A percentile compares a stretch with the other conserved stretches of the same genome.
Conservation (phyloP, 176 grass and related monocot species). For the Triticum timopheevii region DNA sequence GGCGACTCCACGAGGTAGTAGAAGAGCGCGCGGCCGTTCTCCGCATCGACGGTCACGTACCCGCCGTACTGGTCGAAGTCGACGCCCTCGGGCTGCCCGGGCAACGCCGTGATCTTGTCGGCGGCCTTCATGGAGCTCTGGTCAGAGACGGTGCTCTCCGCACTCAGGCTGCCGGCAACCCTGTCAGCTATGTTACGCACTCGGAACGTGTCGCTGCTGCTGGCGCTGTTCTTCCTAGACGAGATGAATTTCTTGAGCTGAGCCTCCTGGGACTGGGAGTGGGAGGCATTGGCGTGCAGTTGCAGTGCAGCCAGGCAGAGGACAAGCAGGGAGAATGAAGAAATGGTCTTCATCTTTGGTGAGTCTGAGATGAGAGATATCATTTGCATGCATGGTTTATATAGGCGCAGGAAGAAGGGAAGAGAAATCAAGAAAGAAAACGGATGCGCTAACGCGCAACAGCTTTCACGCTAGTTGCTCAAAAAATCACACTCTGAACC, state of each 20-base stretch:
- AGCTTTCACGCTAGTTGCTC: too few relatives aligned
- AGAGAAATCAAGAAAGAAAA: too few relatives aligned
- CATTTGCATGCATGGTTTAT: background rate
- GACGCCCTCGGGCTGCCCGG: constrained; percentile 38
- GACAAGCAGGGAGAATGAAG: background rate
- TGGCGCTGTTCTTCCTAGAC: constrained; percentile 9
- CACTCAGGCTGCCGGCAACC: background rate
- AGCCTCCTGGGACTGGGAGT: constrained; percentile 11
- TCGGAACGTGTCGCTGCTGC: background rate
- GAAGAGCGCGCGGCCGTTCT: constrained; percentile 45
- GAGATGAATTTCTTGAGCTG: constrained; percentile 15
- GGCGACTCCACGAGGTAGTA: constrained; percentile 55
- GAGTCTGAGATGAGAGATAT: background rate
- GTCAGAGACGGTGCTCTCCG: background rate
- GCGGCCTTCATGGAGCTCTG: constrained; percentile 32
- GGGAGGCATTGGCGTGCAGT: background rate
- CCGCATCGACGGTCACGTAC: constrained; percentile 38
- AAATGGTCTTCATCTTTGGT: constrained; percentile 6
- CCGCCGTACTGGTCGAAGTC: constrained; percentile 56
- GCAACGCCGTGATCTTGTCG: constrained; percentile 47
- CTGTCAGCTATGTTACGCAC: background rate
- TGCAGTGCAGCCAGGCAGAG: background rate
- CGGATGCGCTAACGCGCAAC: too few relatives aligned
- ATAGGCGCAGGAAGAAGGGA: background rate
- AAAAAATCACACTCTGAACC: background rate